A percentile compares a stretch with the other conserved stretches of the same genome.
These are phyloP conservation scores for Vaccinium myrtillus DNA, from an alignment of 148 eudicot species.

Conservation along the genomic window DNA sequence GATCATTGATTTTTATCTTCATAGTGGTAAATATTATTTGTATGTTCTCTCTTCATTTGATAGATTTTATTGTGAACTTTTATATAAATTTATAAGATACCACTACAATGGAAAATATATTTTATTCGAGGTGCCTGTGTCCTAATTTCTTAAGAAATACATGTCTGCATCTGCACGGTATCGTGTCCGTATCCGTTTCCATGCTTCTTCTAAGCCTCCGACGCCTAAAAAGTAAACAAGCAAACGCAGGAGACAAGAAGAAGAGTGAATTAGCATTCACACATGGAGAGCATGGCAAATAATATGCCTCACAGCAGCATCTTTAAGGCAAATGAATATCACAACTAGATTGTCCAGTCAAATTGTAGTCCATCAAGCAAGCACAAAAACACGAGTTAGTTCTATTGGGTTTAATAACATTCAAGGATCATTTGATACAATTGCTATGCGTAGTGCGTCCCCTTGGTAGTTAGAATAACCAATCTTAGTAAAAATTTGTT, in stretches of 20 bases:
- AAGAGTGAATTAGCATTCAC: neutral
- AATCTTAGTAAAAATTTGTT: no score
- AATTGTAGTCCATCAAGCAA: neutral
- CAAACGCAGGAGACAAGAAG: neutral
- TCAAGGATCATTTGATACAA: no score
- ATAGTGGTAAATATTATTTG: neutral
- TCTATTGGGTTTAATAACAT: no score
- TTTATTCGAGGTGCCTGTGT: neutral
- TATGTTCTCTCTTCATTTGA: neutral
- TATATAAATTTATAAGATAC: neutral
- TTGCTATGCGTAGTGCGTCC: no score
- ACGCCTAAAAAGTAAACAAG: neutral
- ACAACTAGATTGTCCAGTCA: neutral
- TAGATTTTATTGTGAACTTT: neutral
- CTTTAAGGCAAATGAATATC: neutral
- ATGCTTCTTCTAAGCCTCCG: neutral
- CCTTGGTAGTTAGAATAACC: no score
- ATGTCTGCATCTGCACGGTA: neutral
- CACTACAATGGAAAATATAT: neutral
- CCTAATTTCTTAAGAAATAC: neutral
- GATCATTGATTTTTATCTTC: neutral
- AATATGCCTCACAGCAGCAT: neutral
- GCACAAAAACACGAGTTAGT: neutral
- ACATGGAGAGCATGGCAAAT: neutral
- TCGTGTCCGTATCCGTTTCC: neutral